A percentile compares a stretch with the other conserved stretches of the same genome.
Evolutionary conservation across 768 basidiomycete species (phyloP).

Genomic region (Amanita exitialis): DNA sequence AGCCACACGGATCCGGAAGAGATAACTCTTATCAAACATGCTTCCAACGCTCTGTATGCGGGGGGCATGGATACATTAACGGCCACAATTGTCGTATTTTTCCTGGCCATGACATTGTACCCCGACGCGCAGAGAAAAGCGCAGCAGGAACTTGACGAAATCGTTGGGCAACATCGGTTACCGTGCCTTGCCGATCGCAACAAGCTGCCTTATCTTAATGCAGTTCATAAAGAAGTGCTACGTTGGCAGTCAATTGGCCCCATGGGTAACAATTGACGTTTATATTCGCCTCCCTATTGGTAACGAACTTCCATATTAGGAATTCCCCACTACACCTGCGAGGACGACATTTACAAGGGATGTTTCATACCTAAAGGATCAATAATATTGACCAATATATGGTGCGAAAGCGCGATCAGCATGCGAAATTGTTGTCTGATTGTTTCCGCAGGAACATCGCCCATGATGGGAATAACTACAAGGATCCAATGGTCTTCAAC

Average conservation of each 20-base stretch:
- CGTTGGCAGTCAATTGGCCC: constrained; percentile 25
- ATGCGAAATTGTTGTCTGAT: background rate
- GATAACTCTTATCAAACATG: constrained; percentile 19
- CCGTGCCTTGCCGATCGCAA: constrained; percentile 23
- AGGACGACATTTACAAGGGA: constrained; percentile 23
- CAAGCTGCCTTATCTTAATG: constrained; percentile 23
- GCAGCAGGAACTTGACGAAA: constrained; percentile 27
- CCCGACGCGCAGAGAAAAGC: constrained; percentile 27
- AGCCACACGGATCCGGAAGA: constrained; percentile 12
- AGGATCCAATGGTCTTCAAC: constrained; percentile 20
- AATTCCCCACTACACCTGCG: constrained; percentile 17
- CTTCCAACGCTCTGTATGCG: constrained; percentile 18
- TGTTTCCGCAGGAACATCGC: constrained; percentile 18
- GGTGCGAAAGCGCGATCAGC: constrained; percentile 11
- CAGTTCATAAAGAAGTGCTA: constrained; percentile 28
- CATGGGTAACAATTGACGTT: constrained; percentile 11
- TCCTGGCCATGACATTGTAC: constrained; percentile 25
- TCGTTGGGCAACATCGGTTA: constrained; percentile 21
- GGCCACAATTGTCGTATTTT: constrained; percentile 22
- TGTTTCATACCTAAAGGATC: constrained; percentile 25
- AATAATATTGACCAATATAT: constrained; percentile 20
- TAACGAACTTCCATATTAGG: constrained; percentile 9
- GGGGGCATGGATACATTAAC: constrained; percentile 30
- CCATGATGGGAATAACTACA: constrained; percentile 15
- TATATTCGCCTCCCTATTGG: background rate